phyloP scores from a whole-genome alignment of 2,329 filamentous ascomycete species.

The Arthroderma sp. region DNA sequence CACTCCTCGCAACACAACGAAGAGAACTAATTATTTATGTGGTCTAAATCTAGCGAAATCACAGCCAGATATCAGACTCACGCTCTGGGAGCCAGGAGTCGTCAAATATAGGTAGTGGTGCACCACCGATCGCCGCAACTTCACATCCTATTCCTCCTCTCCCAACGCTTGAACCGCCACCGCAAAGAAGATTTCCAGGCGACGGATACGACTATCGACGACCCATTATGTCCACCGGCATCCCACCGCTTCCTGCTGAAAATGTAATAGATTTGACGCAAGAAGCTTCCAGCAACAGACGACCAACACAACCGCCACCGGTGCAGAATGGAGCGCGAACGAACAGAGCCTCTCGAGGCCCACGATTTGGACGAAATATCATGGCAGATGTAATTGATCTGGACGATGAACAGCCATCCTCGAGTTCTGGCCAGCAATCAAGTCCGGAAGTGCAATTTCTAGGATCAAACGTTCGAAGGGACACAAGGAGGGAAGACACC shows the following conservation, averaged over 20 bases:
- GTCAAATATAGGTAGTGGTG: conserved; percentile 3
- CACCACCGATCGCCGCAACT: neutral
- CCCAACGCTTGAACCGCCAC: conserved; percentile 16
- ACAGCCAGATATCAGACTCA: conserved; percentile 25
- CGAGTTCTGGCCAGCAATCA: conserved; percentile 13
- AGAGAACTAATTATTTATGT: too few species aligned
- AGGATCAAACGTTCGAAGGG: conserved; percentile 14
- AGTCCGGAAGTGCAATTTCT: conserved; percentile 41
- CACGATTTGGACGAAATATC: conserved; percentile 26
- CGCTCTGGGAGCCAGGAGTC: conserved; percentile 13
- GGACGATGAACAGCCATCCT: conserved; percentile 22
- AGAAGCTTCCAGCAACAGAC: conserved; percentile 19
- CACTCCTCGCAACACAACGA: conserved; percentile 3
- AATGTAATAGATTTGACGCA: conserved; percentile 36
- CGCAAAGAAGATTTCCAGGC: conserved; percentile 31
- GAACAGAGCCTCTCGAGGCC: conserved; percentile 14
- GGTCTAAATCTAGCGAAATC: conserved; percentile 17
- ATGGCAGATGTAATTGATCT: conserved; percentile 27
- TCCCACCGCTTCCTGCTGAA: conserved; percentile 14
- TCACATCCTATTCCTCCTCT: neutral
- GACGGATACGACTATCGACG: conserved; percentile 44
- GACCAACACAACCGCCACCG: conserved; percentile 8
- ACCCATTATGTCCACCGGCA: conserved; percentile 34
- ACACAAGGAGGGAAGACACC: neutral
- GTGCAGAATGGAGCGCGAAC: neutral